phyloP scores from a whole-genome alignment of 73 alveolate species.

The Paramecium tetraurelia region DNA sequence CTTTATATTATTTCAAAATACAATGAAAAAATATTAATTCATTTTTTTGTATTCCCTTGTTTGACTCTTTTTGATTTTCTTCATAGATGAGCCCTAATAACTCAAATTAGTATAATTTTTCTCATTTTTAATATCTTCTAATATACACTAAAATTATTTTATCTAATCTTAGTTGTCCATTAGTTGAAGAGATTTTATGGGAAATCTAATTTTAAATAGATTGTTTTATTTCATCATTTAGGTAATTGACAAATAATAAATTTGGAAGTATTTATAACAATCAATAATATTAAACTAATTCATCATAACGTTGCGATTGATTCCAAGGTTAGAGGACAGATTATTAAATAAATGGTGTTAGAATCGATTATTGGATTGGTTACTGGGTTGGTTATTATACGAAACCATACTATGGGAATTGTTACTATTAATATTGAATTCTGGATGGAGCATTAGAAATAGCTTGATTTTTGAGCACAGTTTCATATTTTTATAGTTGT shows the following conservation, averaged over 20 bases:
- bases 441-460: slow-evolving; percentile 32
- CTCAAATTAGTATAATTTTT: not conserved
- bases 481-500: slow-evolving; percentile 80
- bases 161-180: not conserved
- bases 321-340: not conserved
- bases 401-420: not conserved
- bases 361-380: not conserved
- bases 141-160: no score
- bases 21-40: not conserved
- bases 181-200: not conserved
- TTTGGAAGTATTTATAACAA: not conserved
- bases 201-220: no score
- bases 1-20: not conserved
- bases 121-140: not conserved
- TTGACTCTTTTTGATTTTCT: not conserved
- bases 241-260: not conserved
- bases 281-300: slow-evolving; percentile 23
- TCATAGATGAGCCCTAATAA: no score
- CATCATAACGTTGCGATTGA: not conserved
- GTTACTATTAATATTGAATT: not conserved
- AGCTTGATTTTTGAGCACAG: slow-evolving; percentile 36
- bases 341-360: not conserved
- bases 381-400: not conserved
- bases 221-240: no score
- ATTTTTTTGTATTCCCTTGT: not conserved